Evolutionary conservation across 2,329 filamentous ascomycete genomes (phyloP).

Genomic region (Pseudogymnoascus destructans): DNA sequence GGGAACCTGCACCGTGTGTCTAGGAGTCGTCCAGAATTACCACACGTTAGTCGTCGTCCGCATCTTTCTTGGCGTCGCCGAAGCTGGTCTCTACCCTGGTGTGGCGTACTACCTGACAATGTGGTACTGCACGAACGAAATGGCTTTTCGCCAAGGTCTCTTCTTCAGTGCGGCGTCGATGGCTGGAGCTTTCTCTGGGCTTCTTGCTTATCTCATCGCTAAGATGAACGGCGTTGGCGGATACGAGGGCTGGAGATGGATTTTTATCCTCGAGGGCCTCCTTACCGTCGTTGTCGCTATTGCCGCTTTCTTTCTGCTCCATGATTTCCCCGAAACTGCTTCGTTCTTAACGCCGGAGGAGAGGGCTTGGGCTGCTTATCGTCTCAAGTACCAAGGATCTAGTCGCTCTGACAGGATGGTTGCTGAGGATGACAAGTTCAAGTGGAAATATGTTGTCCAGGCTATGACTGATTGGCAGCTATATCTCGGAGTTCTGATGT

Average conservation of each 20-base stretch:
- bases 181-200: slow-evolving; percentile 33
- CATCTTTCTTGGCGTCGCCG: slow-evolving; percentile 19
- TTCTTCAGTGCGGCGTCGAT: slow-evolving; percentile 28
- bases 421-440: slow-evolving; percentile 21
- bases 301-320: slow-evolving; percentile 32
- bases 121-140: slow-evolving; percentile 44
- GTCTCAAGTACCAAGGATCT: slow-evolving; percentile 21
- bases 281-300: slow-evolving; percentile 29
- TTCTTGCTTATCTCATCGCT: slow-evolving; percentile 33
- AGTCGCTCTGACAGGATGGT: slow-evolving; percentile 18
- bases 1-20: slow-evolving; percentile 45
- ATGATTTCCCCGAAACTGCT: slow-evolving; percentile 33
- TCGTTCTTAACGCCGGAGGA: slow-evolving; percentile 31
- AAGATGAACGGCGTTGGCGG: slow-evolving; percentile 35
- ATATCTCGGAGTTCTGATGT: slow-evolving; percentile 33
- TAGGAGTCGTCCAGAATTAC: slow-evolving; percentile 52
- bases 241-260: slow-evolving; percentile 37
- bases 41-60: slow-evolving; percentile 39
- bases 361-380: slow-evolving; percentile 18
- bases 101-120: slow-evolving; percentile 38
- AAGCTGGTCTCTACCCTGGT: slow-evolving; percentile 24
- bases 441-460: slow-evolving; percentile 28
- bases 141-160: slow-evolving; percentile 33
- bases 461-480: slow-evolving; percentile 36
- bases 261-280: slow-evolving; percentile 41